Evolutionary conservation across 495 filamentous ascomycete genomes (phyloP), one percentile per base, ranked within the genome.

Genomic region (Letharia columbiana): DNA sequence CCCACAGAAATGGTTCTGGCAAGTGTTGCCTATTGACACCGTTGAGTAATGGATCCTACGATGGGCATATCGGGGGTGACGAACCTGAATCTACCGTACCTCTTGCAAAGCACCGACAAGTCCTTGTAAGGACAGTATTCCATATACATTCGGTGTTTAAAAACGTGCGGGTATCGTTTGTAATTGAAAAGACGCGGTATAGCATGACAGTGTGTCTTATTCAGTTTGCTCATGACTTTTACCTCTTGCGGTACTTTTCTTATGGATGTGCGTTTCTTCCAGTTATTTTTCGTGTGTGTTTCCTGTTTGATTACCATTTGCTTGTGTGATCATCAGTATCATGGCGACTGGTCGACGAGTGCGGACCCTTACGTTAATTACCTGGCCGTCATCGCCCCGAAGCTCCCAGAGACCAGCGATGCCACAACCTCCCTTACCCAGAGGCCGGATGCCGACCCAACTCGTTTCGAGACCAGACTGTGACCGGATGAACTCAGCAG

Each of bases 111-210:
- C 13, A 57, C 33, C 31, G 54, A 57, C 54, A 57, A 37, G 54
- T 57, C 54, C 15, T 37, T 18, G 33, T 20, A 37, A 57, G 54
- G 54, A 57, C 54, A 57, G 33, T 20, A 57, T 17, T 57, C 54
- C 54, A 57, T 57, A 37, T 57, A 57, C 0, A 37, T 10, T 3
- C 54, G 54, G 18, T 57, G 54, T 57, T 37, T 57, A 15, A 20
- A 10, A 57, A 9, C 13, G 33, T 20, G 31, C 1, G 31, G 15
- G 54, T 57, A 57, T 12, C 54, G 31, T 4, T 37, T 57, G 54
- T 57, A 57, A 2, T 37, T 57, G 54, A 57, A 37, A 15, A 57
- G 54, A 20, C 54, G 54, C 12, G 54, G 54, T 57, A 57, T 37
- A 11, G 54, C 54, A 35, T 57, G 17, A 37, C 54, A 57, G 7